A percentile compares a stretch with the other conserved stretches of the same genome.
These are phyloP conservation scores for Calonectria leucothoes DNA, from an alignment of 2,329 filamentous ascomycete genomes.

Conservation along the genomic window DNA sequence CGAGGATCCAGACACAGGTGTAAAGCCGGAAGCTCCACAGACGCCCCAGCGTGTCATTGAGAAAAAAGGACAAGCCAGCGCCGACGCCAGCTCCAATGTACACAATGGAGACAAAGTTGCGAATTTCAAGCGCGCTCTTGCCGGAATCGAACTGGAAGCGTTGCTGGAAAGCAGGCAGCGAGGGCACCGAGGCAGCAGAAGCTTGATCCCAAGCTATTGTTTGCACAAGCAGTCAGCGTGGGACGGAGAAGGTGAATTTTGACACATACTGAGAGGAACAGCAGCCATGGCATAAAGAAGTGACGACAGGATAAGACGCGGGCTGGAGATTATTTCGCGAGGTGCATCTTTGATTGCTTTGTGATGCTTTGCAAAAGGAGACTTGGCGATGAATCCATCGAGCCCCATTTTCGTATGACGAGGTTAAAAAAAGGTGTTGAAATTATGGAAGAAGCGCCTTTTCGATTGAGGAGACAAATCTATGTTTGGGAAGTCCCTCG, in stretches of 20 bases:
- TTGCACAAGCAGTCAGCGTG: neutral
- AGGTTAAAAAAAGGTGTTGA: too few species aligned
- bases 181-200: conserved; percentile 42
- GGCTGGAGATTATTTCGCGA: conserved; percentile 2
- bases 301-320: neutral
- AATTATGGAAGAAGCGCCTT: neutral
- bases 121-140: conserved; percentile 40
- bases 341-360: conserved; percentile 3
- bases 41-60: conserved; percentile 51
- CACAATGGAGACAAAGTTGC: conserved; percentile 51
- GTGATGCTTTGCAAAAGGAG: conserved; percentile 7
- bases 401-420: neutral
- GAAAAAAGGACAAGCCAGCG: conserved; percentile 47
- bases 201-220: conserved; percentile 37
- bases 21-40: conserved; percentile 54
- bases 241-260: neutral
- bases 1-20: conserved; percentile 46
- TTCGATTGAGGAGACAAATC: neutral
- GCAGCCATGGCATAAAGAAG: conserved; percentile 3
- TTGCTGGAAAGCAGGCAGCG: conserved; percentile 49
- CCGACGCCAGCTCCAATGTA: conserved; percentile 38
- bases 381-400: neutral
- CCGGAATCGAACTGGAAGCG: conserved; percentile 45
- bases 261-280: neutral
- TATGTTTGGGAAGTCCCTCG: neutral